These are phyloP conservation scores for Pseudocercospora crystallina DNA, from an alignment of 2,329 filamentous ascomycete species.

Conservation along the genomic window DNA sequence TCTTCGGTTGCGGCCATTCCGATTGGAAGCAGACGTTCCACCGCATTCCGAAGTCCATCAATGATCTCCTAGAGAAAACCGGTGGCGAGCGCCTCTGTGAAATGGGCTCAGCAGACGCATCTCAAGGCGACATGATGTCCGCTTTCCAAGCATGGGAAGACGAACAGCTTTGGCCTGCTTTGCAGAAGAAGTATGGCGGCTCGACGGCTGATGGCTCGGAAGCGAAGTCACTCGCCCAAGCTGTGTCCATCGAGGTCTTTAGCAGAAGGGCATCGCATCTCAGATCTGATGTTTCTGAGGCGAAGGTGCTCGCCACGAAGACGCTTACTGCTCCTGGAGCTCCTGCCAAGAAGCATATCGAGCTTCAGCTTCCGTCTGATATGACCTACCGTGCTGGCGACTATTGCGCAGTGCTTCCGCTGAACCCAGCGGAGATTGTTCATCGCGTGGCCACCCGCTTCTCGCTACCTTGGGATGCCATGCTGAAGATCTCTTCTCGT, in stretches of 20 bases:
- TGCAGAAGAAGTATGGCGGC: slow-evolving; percentile 44
- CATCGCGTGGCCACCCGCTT: slow-evolving; percentile 65
- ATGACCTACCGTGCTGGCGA: slow-evolving; percentile 70
- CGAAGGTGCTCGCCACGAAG: slow-evolving; percentile 56
- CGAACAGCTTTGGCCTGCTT: slow-evolving; percentile 52
- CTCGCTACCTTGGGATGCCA: slow-evolving; percentile 66
- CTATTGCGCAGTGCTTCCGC: slow-evolving; percentile 64
- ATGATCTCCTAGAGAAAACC: slow-evolving; percentile 52
- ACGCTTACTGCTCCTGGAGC: slow-evolving; percentile 53
- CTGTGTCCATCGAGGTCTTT: slow-evolving; percentile 54
- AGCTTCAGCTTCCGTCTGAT: slow-evolving; percentile 44
- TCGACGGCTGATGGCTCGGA: slow-evolving; percentile 15
- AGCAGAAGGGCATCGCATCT: slow-evolving; percentile 58
- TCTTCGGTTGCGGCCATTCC: slow-evolving; percentile 67
- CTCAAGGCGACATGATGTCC: slow-evolving; percentile 64
- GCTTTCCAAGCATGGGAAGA: slow-evolving; percentile 70
- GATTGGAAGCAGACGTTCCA: slow-evolving; percentile 59
- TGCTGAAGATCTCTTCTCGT: slow-evolving; percentile 41
- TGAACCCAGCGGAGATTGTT: slow-evolving; percentile 65
- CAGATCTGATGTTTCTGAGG: slow-evolving; percentile 64
- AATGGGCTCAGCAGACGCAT: slow-evolving; percentile 60
- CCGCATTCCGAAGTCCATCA: slow-evolving; percentile 62
- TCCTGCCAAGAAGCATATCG: slow-evolving; percentile 57
- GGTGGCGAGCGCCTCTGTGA: slow-evolving; percentile 52
- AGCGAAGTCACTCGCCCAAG: slow-evolving; percentile 25